Conservation (phyloP, 2,329 filamentous ascomycete species). For the Microascus cirrosus region DNA sequence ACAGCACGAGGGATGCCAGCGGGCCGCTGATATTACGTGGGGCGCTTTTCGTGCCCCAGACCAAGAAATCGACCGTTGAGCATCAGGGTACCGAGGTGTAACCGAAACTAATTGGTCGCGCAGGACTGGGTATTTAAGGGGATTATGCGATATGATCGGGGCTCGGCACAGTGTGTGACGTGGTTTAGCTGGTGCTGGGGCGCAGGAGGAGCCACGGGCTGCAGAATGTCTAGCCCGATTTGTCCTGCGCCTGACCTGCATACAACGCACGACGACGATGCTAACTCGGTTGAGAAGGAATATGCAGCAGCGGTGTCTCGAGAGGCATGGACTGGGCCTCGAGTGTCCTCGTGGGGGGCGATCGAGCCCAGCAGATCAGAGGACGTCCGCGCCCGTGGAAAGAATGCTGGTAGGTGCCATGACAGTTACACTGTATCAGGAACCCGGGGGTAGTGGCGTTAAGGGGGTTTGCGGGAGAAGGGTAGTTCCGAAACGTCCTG, state of each 20-base stretch:
- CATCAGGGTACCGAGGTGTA: not conserved
- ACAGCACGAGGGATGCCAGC: not conserved
- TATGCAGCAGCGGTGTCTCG: not conserved
- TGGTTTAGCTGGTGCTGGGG: not conserved
- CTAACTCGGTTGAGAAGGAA: not conserved
- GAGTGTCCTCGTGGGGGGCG: not conserved
- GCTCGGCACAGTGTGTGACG: constrained; percentile 3
- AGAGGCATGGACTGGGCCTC: too few species aligned
- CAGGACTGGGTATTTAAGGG: not conserved
- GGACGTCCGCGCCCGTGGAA: not conserved
- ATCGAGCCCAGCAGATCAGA: too few species aligned
- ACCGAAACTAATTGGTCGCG: not conserved
- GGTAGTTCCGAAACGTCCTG: not conserved
- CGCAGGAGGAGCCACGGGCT: not conserved
- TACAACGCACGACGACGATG: not conserved
- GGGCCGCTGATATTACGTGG: not conserved
- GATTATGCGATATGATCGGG: constrained; percentile 4
- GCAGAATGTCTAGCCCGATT: not conserved
- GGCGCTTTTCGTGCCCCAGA: not conserved
- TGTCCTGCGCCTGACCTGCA: not conserved
- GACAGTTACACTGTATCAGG: not conserved
- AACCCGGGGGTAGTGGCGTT: not conserved
- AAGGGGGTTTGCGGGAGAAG: not conserved
- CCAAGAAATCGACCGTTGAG: not conserved
- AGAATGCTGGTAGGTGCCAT: not conserved